Conservation (phyloP, 805 yeast genomes). For the Isabelozyma gotoi region DNA sequence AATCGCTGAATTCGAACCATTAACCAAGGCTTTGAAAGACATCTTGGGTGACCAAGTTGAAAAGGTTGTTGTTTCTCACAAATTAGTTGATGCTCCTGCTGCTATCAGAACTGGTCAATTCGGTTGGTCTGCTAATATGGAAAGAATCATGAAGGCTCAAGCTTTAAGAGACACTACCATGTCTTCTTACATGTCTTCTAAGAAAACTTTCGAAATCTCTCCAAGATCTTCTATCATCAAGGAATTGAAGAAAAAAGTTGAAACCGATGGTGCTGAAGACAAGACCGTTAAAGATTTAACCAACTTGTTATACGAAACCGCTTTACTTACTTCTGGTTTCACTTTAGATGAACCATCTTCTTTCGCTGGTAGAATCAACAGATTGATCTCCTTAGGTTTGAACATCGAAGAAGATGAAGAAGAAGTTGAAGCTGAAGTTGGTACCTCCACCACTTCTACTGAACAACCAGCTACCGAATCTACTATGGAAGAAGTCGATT, state of each 20-base stretch:
- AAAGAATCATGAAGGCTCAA: conserved; percentile 99
- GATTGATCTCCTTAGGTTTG: conserved; percentile 95
- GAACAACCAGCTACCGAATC: conserved; percentile 81
- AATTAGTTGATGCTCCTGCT: conserved; percentile 97
- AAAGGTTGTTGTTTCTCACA: conserved; percentile 97
- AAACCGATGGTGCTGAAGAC: conserved; percentile 95
- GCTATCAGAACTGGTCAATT: conserved; percentile 99
- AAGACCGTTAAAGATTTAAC: conserved; percentile 98
- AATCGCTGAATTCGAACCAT: conserved; percentile 85
- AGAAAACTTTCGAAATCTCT: conserved; percentile 98
- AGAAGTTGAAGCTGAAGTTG: conserved; percentile 51
- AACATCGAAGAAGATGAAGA: conserved; percentile 93
- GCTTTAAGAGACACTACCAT: conserved; percentile 97
- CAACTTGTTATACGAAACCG: conserved; percentile 94
- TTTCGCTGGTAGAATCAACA: conserved; percentile 96
- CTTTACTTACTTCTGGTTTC: conserved; percentile 98
- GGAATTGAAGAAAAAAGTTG: conserved; percentile 96
- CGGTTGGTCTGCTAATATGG: conserved; percentile 99
- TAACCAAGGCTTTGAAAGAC: conserved; percentile 95
- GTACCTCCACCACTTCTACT: conserved; percentile 43
- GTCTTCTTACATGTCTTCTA: conserved; percentile 99
- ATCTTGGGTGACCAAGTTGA: conserved; percentile 98
- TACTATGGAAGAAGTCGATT: conserved; percentile 99
- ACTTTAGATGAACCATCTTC: conserved; percentile 97
- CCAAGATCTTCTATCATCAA: conserved; percentile 93